Evolutionary conservation across 345 rosid species (phyloP).

Genomic region (Raphanus raphanistrum): DNA sequence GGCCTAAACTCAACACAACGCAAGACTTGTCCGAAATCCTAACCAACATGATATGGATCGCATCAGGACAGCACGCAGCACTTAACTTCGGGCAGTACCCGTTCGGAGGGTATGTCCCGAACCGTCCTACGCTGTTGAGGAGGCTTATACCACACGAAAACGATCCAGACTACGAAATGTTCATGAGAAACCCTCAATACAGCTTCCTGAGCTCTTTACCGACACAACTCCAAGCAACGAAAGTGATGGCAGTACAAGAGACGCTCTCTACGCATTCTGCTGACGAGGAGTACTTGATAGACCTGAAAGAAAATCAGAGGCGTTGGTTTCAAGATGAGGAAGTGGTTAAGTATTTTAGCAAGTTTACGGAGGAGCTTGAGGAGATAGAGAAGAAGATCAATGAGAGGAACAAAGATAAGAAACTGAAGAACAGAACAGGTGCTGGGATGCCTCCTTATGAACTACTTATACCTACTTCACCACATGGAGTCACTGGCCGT

Average conservation of each 20-base stretch:
- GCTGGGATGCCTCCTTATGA: constrained; percentile 95
- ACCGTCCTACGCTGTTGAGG: constrained; percentile 80
- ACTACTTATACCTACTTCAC: constrained; percentile 75
- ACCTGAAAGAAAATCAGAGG: constrained; percentile 51
- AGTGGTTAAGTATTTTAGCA: constrained; percentile 49
- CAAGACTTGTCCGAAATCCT: constrained; percentile 73
- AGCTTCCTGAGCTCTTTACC: constrained; percentile 70
- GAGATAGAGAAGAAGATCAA: constrained; percentile 70
- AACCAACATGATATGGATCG: constrained; percentile 79
- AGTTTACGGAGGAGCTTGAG: constrained; percentile 56
- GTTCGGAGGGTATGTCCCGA: constrained; percentile 91
- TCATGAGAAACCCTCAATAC: constrained; percentile 67
- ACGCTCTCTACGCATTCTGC: constrained; percentile 85
- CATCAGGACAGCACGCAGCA: constrained; percentile 96
- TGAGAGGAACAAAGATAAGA: constrained; percentile 58
- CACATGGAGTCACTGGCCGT: constrained; percentile 87
- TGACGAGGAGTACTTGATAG: constrained; percentile 84
- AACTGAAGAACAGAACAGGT: constrained; percentile 69
- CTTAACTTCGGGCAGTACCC: constrained; percentile 96
- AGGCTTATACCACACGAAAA: constrained; percentile 67
- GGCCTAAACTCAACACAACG: constrained; percentile 77
- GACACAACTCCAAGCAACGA: constrained; percentile 88
- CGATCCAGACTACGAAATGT: constrained; percentile 57
- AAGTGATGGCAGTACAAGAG: constrained; percentile 96
- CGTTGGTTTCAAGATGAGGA: constrained; percentile 71